Conservation (phyloP, 352 stramenopile species). For the Pythium dissimile region DNA sequence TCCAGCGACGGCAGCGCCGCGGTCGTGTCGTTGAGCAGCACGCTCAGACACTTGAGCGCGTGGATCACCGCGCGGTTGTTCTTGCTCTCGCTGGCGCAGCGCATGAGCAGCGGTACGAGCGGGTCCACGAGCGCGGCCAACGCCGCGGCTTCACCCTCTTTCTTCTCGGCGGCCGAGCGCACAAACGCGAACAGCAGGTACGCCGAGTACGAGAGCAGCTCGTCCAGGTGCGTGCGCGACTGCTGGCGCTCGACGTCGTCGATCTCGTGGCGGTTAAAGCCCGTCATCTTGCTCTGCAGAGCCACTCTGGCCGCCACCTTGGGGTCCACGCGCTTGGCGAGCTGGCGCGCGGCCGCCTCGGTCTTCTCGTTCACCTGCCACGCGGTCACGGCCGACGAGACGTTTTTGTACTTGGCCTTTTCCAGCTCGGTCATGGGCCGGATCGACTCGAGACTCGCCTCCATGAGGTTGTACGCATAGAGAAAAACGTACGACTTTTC, state of each 20-base stretch:
- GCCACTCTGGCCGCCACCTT: conserved; percentile 48
- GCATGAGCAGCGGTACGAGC: conserved; percentile 90
- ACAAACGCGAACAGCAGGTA: conserved; percentile 79
- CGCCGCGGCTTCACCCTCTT: conserved; percentile 12
- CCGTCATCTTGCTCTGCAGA: conserved; percentile 73
- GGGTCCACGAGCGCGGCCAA: conserved; percentile 92
- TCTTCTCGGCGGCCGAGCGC: conserved; percentile 19
- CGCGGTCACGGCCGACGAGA: conserved; percentile 24
- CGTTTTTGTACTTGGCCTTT: conserved; percentile 54
- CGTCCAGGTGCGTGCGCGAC: conserved; percentile 64
- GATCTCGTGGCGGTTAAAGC: conserved; percentile 69
- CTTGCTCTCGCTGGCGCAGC: conserved; percentile 89
- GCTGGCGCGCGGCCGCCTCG: conserved; percentile 46
- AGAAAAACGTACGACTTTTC: conserved; percentile 84
- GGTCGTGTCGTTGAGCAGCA: conserved; percentile 84
- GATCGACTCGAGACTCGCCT: conserved; percentile 67
- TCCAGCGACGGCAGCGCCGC: conserved; percentile 77
- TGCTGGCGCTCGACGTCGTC: conserved; percentile 41
- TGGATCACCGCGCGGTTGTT: conserved; percentile 91
- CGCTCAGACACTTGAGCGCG: conserved; percentile 90
- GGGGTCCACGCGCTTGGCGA: conserved; percentile 55
- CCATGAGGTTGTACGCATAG: conserved; percentile 83
- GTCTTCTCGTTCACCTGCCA: conserved; percentile 87
- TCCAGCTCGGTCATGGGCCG: conserved; percentile 63
- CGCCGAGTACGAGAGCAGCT: conserved; percentile 84